These are phyloP conservation scores for Endothia cerciana DNA, from an alignment of 2,329 filamentous ascomycete species.

Conservation along the genomic window DNA sequence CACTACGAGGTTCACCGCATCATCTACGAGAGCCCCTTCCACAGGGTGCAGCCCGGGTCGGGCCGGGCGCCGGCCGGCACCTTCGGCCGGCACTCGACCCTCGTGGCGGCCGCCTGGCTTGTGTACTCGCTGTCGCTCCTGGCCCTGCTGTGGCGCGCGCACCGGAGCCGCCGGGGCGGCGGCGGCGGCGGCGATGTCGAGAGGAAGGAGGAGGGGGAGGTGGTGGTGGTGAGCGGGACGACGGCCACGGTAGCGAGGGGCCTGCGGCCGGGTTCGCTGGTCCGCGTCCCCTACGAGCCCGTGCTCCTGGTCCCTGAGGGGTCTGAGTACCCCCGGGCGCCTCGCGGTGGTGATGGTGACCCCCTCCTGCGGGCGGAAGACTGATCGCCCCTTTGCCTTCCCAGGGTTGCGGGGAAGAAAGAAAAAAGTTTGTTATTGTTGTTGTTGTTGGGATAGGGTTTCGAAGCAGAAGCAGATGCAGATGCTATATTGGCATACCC, in stretches of 20 bases:
- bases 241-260: constrained; percentile 1
- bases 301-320: constrained; percentile 9
- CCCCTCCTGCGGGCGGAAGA: neutral
- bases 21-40: constrained; percentile 5
- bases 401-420: neutral
- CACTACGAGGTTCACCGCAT: neutral
- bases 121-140: no score
- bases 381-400: neutral
- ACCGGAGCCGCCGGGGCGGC: no score
- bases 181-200: neutral
- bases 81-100: no score
- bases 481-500: neutral
- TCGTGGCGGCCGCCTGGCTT: no score
- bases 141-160: no score
- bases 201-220: neutral
- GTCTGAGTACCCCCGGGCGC: no score
- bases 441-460: no score
- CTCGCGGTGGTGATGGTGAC: no score
- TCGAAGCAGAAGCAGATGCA: no score
- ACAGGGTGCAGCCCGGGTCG: neutral
- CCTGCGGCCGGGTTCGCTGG: neutral
- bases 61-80: no score
- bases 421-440: neutral
- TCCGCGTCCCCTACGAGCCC: neutral
- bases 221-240: neutral